These are phyloP conservation scores for Crucihimalaya himalaica DNA, from an alignment of 345 rosid genomes.

Conservation along the genomic window DNA sequence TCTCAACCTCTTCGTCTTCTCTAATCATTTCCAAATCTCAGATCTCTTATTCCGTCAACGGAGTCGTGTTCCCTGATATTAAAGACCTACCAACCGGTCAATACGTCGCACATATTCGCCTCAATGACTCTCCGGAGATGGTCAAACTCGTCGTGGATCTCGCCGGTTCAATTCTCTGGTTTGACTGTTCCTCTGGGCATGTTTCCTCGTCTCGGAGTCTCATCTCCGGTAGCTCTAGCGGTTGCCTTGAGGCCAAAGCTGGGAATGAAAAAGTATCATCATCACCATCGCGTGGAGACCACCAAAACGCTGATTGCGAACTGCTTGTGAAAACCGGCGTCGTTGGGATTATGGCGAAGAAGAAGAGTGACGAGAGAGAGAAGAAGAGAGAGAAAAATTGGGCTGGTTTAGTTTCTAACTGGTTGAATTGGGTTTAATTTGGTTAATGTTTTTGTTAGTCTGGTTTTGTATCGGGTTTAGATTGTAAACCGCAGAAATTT, in stretches of 20 bases:
- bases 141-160: constrained; percentile 61
- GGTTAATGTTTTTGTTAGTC: too few species aligned
- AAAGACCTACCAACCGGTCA: constrained; percentile 64
- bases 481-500: too few species aligned
- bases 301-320: constrained; percentile 39
- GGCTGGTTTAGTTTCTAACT: too few species aligned
- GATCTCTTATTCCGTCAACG: constrained; percentile 17
- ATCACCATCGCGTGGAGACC: constrained; percentile 9
- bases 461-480: too few species aligned
- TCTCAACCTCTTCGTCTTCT: constrained; percentile 21
- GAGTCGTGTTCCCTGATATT: constrained; percentile 44
- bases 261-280: background rate
- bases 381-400: too few species aligned
- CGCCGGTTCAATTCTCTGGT: constrained; percentile 55
- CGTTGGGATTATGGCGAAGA: constrained; percentile 35
- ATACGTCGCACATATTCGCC: constrained; percentile 54
- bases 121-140: constrained; percentile 38
- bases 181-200: constrained; percentile 44
- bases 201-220: constrained; percentile 31
- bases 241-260: constrained; percentile 46
- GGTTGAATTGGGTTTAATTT: too few species aligned
- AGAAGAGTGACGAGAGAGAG: too few species aligned
- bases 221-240: constrained; percentile 56
- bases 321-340: constrained; percentile 43
- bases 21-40: constrained; percentile 21